A percentile compares a stretch with the other conserved stretches of the same genome.
Evolutionary conservation across 805 yeast genomes (phyloP).

Genomic region (Yamadazyma takamatsuzukensis): DNA sequence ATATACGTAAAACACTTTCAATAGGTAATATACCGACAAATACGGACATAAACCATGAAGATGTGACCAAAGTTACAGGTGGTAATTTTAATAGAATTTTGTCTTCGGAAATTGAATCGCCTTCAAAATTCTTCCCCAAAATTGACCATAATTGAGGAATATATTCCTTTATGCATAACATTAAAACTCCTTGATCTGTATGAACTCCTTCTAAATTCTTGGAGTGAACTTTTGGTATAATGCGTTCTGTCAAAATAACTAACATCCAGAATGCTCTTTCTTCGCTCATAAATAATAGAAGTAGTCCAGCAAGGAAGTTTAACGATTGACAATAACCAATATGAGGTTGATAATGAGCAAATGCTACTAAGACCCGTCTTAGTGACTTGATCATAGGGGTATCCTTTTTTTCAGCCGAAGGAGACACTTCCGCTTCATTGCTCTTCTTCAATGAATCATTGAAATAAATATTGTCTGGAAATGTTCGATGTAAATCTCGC

Average conservation of each 20-base stretch:
- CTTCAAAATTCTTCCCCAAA: conserved; percentile 39
- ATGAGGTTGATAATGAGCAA: conserved; percentile 79
- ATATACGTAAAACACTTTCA: conserved; percentile 80
- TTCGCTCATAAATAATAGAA: conserved; percentile 82
- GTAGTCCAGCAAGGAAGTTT: conserved; percentile 85
- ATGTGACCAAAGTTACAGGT: conserved; percentile 88
- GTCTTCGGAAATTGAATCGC: conserved; percentile 36
- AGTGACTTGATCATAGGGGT: conserved; percentile 65
- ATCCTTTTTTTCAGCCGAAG: conserved; percentile 34
- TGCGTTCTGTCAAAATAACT: conserved; percentile 80
- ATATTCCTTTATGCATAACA: conserved; percentile 81
- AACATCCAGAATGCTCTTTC: conserved; percentile 95
- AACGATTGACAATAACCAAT: conserved; percentile 96
- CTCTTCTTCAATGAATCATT: conserved; percentile 29
- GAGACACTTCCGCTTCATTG: background rate
- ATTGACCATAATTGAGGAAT: conserved; percentile 76
- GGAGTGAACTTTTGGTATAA: conserved; percentile 89
- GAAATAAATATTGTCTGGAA: conserved; percentile 88
- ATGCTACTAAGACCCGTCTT: conserved; percentile 78
- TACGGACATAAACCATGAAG: conserved; percentile 98
- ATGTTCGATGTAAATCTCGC: conserved; percentile 88
- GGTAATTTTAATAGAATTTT: conserved; percentile 74
- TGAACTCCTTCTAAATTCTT: conserved; percentile 90
- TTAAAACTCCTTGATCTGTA: conserved; percentile 89
- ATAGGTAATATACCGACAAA: conserved; percentile 88